Conservation (phyloP, 805 yeast species). For the Metschnikowia bowlesiae region DNA sequence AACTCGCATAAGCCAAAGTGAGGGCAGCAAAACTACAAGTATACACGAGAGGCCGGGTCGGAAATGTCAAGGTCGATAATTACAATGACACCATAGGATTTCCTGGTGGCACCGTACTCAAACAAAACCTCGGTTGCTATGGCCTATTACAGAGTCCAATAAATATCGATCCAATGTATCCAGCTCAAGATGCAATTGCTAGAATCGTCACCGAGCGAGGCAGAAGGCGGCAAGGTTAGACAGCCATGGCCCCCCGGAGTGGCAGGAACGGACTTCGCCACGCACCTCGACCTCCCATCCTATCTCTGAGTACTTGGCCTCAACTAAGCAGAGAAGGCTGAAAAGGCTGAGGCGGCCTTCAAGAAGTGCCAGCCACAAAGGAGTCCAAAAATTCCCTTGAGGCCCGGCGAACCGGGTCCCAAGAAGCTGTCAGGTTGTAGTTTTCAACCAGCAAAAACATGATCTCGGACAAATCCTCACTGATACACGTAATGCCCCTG, state of each 20-base stretch:
- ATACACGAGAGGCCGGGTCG: neutral
- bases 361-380: constrained; percentile 24
- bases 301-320: constrained; percentile 21
- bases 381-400: constrained; percentile 75
- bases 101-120: constrained; percentile 46
- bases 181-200: constrained; percentile 42
- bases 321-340: constrained; percentile 21
- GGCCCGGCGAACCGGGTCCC: constrained; percentile 38
- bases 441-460: constrained; percentile 99
- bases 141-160: constrained; percentile 33
- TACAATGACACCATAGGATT: constrained; percentile 42
- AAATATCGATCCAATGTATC: constrained; percentile 20
- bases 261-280: no score
- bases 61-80: constrained; percentile 40
- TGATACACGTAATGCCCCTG: constrained; percentile 99
- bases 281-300: neutral
- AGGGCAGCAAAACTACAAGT: neutral
- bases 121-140: constrained; percentile 36
- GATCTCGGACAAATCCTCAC: constrained; percentile 99
- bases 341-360: constrained; percentile 22
- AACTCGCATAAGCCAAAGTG: no score
- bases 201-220: constrained; percentile 43
- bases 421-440: constrained; percentile 93
- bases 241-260: no score
- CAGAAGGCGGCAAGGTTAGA: constrained; percentile 31